phyloP scores from a whole-genome alignment of 352 stramenopile species.

The Globisporangium iwayamae region DNA sequence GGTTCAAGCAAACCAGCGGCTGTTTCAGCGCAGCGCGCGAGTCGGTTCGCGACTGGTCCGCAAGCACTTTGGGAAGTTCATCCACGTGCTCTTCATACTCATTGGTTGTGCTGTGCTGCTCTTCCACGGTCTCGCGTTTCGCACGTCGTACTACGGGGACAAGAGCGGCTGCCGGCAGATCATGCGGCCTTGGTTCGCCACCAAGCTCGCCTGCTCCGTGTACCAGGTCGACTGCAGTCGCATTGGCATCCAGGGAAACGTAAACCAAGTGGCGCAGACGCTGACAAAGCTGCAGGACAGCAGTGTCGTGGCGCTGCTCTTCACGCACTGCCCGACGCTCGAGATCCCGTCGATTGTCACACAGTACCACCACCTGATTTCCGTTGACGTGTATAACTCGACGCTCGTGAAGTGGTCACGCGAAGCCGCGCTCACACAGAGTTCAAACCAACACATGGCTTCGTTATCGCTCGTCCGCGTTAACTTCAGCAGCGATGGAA shows the following conservation, averaged over 20 bases:
- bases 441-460: conserved; percentile 32
- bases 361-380: conserved; percentile 35
- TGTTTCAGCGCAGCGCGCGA: neutral
- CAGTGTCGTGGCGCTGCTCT: conserved; percentile 34
- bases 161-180: conserved; percentile 21
- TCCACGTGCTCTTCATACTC: conserved; percentile 19
- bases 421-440: conserved; percentile 38
- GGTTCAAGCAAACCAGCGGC: neutral
- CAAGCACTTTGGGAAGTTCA: conserved; percentile 28
- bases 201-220: conserved; percentile 31
- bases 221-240: conserved; percentile 36
- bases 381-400: conserved; percentile 56
- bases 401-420: conserved; percentile 34
- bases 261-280: conserved; percentile 5
- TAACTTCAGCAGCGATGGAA: conserved; percentile 39
- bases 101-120: conserved; percentile 9
- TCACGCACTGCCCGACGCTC: conserved; percentile 43
- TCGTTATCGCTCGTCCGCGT: conserved; percentile 28
- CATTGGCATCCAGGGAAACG: conserved; percentile 3
- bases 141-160: conserved; percentile 17
- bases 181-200: conserved; percentile 27
- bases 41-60: conserved; percentile 3
- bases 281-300: conserved; percentile 24
- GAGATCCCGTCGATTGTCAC: conserved; percentile 28
- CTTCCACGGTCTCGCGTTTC: conserved; percentile 18